Percentiles rank a stretch among this genome's conserved stretches.
These are phyloP conservation scores for Aspergillus mulundensis DNA, from an alignment of 495 filamentous ascomycete species.

Conservation along the genomic window DNA sequence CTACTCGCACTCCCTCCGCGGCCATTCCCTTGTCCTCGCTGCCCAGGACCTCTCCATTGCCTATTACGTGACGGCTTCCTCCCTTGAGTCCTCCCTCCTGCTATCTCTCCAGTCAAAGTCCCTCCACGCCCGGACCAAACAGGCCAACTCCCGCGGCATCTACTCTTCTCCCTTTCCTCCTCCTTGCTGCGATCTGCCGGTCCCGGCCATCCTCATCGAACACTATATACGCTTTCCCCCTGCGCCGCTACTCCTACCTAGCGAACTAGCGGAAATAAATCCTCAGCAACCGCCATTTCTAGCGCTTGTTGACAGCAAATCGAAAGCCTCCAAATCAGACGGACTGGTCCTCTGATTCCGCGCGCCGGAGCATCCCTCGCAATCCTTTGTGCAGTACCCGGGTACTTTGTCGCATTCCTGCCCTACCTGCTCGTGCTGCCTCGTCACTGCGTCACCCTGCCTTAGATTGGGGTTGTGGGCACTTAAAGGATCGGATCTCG, in stretches of 20 bases:
- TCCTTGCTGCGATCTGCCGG: slow-evolving; percentile 36
- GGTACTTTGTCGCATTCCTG: slow-evolving; percentile 41
- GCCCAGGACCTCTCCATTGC: slow-evolving; percentile 2
- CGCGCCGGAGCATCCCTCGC: slow-evolving; percentile 16
- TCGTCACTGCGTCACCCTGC: slow-evolving; percentile 31
- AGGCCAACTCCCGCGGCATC: slow-evolving; percentile 38
- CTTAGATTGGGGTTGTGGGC: slow-evolving; percentile 23
- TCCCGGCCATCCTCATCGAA: slow-evolving; percentile 21
- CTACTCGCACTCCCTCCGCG: slow-evolving; percentile 6
- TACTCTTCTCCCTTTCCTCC: slow-evolving; percentile 40
- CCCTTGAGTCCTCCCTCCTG: slow-evolving; percentile 34
- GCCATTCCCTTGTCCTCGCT: slow-evolving; percentile 13
- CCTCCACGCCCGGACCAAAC: slow-evolving; percentile 33
- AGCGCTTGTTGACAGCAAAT: too few species aligned
- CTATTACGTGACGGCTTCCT: slow-evolving; percentile 22
- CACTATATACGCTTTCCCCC: slow-evolving; percentile 6
- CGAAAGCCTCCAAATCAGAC: slow-evolving; percentile 19
- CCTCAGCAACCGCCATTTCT: too few species aligned
- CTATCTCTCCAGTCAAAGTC: slow-evolving; percentile 25
- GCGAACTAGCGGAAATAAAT: neutral
- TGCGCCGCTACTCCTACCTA: slow-evolving; percentile 5
- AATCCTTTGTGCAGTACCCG: slow-evolving; percentile 23
- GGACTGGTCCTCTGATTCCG: slow-evolving; percentile 28
- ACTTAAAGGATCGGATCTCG: slow-evolving; percentile 42
- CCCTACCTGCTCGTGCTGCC: slow-evolving; percentile 36